phyloP scores from a whole-genome alignment of 768 basidiomycete genomes.

The Sporobolomyces pararoseus region DNA sequence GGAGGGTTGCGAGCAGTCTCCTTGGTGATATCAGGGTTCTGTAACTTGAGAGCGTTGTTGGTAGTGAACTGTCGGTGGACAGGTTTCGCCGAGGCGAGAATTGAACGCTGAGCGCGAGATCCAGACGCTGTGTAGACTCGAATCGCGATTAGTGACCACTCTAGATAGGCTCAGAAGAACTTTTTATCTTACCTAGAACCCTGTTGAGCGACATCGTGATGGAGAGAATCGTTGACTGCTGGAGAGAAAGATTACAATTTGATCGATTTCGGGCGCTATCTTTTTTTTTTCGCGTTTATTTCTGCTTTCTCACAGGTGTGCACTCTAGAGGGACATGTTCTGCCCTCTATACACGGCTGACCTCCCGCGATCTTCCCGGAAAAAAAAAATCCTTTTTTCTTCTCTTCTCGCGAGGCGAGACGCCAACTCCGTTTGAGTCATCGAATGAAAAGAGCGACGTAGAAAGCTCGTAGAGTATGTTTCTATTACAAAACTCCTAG shows the following conservation, averaged over 20 bases:
- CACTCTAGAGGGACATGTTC: too few relatives aligned
- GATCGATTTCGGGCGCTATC: background rate
- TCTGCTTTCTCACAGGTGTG: too few relatives aligned
- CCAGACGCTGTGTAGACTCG: background rate
- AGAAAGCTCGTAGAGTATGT: too few relatives aligned
- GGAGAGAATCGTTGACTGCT: background rate
- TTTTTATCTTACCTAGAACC: slow-evolving; percentile 13
- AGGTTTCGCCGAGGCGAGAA: background rate
- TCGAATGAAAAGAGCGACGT: too few relatives aligned
- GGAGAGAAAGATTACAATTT: background rate
- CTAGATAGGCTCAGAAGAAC: background rate
- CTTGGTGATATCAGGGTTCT: slow-evolving; percentile 22
- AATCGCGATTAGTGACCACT: background rate
- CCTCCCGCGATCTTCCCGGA: too few relatives aligned
- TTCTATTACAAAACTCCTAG: slow-evolving; percentile 8
- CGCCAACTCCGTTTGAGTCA: too few relatives aligned
- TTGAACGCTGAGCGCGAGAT: slow-evolving; percentile 12
- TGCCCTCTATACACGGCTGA: too few relatives aligned
- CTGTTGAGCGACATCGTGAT: slow-evolving; percentile 20
- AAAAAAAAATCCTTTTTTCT: too few relatives aligned
- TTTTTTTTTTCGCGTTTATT: slow-evolving; percentile 1
- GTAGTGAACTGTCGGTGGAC: slow-evolving; percentile 6
- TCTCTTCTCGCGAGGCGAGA: too few relatives aligned
- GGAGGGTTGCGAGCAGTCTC: slow-evolving; percentile 30
- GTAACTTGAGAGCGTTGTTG: background rate